phyloP scores from a whole-genome alignment of 106 monocot species.

The Dendrobium nobile region DNA sequence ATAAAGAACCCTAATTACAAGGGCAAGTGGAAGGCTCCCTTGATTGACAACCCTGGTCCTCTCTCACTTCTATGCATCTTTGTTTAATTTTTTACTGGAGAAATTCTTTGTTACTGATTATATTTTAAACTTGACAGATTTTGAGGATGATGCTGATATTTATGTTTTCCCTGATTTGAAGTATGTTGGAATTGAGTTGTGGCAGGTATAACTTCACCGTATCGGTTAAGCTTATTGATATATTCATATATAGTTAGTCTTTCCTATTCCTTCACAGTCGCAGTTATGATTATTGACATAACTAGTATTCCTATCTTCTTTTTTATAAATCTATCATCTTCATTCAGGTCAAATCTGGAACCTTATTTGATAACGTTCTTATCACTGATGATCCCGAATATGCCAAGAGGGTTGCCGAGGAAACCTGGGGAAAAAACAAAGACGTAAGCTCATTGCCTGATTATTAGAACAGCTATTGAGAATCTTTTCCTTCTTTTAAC shows the following conservation, averaged over 20 bases:
- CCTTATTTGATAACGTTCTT: slow-evolving; percentile 73
- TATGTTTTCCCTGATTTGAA: slow-evolving; percentile 59
- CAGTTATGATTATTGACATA: too few species aligned
- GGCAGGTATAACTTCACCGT: slow-evolving; percentile 36
- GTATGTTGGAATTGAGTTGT: slow-evolving; percentile 60
- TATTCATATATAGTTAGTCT: background rate
- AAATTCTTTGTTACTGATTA: background rate
- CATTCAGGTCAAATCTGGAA: slow-evolving; percentile 69
- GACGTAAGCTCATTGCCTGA: slow-evolving; percentile 26
- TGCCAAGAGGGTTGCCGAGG: slow-evolving; percentile 74
- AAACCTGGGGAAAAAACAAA: slow-evolving; percentile 58
- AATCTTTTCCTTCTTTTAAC: background rate
- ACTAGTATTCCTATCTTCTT: too few species aligned
- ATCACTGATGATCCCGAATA: slow-evolving; percentile 82
- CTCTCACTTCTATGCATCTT: background rate
- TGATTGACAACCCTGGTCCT: slow-evolving; percentile 75
- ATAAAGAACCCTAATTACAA: slow-evolving; percentile 71
- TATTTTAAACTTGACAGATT: slow-evolving; percentile 26
- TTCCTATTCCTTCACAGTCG: too few species aligned
- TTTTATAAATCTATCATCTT: background rate
- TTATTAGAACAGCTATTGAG: background rate
- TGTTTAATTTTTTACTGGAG: background rate
- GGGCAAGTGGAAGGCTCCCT: slow-evolving; percentile 76
- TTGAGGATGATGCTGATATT: slow-evolving; percentile 56
- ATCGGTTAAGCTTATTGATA: background rate